Percentiles rank a stretch among this genome's conserved stretches.
phyloP scores from a whole-genome alignment of 768 basidiomycete genomes.

The Omphalotus guepiniiformis region DNA sequence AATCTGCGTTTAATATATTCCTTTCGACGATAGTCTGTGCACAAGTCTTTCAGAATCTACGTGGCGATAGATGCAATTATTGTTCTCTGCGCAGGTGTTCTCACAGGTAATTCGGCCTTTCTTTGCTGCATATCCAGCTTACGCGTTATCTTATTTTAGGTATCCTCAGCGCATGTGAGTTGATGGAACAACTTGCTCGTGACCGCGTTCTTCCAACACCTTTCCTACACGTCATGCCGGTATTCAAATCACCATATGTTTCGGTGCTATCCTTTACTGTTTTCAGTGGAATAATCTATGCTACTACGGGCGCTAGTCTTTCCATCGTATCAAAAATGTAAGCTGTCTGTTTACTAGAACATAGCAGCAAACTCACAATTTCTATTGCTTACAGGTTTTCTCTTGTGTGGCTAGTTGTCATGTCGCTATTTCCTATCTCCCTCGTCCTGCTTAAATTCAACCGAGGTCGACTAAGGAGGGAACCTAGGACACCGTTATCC shows the following conservation, averaged over 20 bases:
- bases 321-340: constrained; percentile 57
- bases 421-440: constrained; percentile 60
- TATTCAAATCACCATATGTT: constrained; percentile 49
- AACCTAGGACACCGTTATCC: constrained; percentile 33
- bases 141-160: constrained; percentile 27
- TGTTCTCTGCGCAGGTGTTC: constrained; percentile 70
- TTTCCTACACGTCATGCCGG: constrained; percentile 45
- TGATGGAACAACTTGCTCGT: constrained; percentile 52
- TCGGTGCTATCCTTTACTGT: constrained; percentile 45
- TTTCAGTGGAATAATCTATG: constrained; percentile 53
- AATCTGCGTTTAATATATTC: not conserved
- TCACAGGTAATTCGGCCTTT: constrained; percentile 45
- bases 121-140: constrained; percentile 1
- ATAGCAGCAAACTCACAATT: not conserved
- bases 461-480: constrained; percentile 51
- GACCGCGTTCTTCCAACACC: constrained; percentile 56
- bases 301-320: constrained; percentile 49
- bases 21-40: constrained; percentile 47
- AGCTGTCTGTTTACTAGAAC: constrained; percentile 6
- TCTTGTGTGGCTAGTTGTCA: constrained; percentile 61
- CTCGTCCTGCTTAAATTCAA: constrained; percentile 61
- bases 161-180: constrained; percentile 54
- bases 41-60: constrained; percentile 58
- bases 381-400: constrained; percentile 49
- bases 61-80: constrained; percentile 64